Base-by-base conservation (phyloP, 1,284 basidiomycete genomes). In the Laetiporus sulphureus region DNA sequence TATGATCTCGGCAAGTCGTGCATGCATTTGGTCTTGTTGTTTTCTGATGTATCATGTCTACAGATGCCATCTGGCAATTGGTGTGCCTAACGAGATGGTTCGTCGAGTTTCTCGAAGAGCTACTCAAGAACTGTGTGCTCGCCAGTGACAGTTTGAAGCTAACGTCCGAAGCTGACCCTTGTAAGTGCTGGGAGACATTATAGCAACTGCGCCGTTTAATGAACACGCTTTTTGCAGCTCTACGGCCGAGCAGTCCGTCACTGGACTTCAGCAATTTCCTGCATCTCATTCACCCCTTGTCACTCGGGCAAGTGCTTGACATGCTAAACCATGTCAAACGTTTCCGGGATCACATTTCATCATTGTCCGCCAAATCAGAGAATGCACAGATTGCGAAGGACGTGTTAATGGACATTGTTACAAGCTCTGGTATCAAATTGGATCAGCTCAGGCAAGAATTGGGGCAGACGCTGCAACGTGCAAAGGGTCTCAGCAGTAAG, bases 21-120 rank as follows among this genome's bases (percentile, higher is more conserved):
- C 32, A 43, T 31, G 13, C 16, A 21, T 4, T n/a, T 18, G 11
- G 15, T 5, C 15, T 20, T 18, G 38, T 30, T n/a, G n/a, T n/a
- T n/a, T 5, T 24, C 25, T 37, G 3, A 4, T 13, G 18, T 2
- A 25, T 32, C 8, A 29, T 24, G n/a, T 4, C 31, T 32, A 11
- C 42, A 87, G 83, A 77, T 41, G 75, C 77, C 25, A 68, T 78
- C 21, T 87, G 84, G 84, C 76, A 82, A 47, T 66, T 88, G 5
- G 71, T 79, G 32, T 72, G 71, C 12, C 52, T 85, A 32, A 73
- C 70, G 1, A 62, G 61, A 13, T 88, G 82, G 81, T 58, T 75
- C 35, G 61, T 84, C 20, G 60, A 62, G 23, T 76, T 84, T 45
- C 49, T 77, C n/a, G 80, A 82, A 56, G 72, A 63, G 42, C 56